Percentiles rank a stretch among this genome's conserved stretches.
Conservation (phyloP, 1,284 basidiomycete genomes). For the Trichosporon asahii region DNA sequence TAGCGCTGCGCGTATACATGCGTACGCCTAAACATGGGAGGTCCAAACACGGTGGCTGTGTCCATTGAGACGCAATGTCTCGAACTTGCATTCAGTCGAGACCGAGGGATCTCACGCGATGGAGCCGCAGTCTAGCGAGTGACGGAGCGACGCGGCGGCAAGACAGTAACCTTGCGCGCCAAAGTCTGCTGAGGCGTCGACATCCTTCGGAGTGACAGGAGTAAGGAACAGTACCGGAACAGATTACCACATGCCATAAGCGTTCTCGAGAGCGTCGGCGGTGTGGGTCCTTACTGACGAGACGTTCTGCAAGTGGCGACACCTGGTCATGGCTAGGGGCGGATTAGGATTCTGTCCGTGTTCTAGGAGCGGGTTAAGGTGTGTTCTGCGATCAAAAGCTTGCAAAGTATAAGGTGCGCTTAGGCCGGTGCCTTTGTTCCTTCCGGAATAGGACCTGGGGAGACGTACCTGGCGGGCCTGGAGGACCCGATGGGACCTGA, state of each 20-base stretch:
- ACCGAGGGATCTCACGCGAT: neutral
- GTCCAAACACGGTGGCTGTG: neutral
- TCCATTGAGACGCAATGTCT: neutral
- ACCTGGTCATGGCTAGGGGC: neutral
- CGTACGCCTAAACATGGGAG: neutral
- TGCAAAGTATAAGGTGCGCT: conserved; percentile 1
- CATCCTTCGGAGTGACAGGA: neutral
- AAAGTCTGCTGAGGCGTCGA: neutral
- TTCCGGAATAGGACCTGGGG: neutral
- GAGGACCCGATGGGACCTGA: neutral
- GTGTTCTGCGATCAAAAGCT: neutral
- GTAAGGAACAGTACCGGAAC: neutral
- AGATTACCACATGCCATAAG: conserved; percentile 1
- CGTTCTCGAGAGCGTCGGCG: neutral
- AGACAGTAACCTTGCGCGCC: neutral
- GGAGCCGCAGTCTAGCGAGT: neutral
- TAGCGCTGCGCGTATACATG: too few species aligned
- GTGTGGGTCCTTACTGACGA: neutral
- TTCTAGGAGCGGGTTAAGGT: neutral
- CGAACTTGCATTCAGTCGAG: neutral
- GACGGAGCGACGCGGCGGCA: neutral
- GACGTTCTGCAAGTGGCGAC: neutral
- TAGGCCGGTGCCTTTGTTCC: neutral
- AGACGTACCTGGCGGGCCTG: neutral
- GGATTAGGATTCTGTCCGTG: neutral